Conservation (phyloP, 805 yeast genomes). For the Ascoidea tarda region DNA sequence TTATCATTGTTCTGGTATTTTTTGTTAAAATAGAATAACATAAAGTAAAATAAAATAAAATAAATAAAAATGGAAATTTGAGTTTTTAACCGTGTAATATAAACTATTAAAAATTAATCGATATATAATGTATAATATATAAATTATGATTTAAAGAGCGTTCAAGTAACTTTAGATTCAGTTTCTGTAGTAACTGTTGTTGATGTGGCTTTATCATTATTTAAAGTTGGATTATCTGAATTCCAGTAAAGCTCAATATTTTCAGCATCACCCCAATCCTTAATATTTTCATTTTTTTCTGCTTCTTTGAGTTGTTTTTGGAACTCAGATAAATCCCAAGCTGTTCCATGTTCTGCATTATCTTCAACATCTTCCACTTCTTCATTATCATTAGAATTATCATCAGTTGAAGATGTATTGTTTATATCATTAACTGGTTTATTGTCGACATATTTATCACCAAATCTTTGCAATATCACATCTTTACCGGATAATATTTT, state of each 20-base stretch:
- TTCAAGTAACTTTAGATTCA: no score
- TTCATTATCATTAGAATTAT: constrained; percentile 4
- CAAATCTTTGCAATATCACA: constrained; percentile 43
- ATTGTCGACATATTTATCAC: constrained; percentile 39
- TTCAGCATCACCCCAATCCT: constrained; percentile 64
- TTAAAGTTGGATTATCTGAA: no score
- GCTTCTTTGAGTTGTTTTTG: constrained; percentile 22
- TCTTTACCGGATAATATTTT: constrained; percentile 54
- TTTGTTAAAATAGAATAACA: no score
- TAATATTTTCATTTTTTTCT: constrained; percentile 27
- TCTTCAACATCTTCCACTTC: constrained; percentile 5
- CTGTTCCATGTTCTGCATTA: constrained; percentile 20
- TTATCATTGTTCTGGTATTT: no score
- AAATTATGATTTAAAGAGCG: no score
- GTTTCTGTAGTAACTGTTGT: no score
- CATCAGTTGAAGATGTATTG: constrained; percentile 33
- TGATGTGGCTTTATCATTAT: no score
- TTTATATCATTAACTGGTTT: constrained; percentile 29
- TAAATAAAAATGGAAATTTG: no score
- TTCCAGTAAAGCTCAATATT: constrained; percentile 12
- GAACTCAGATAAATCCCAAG: constrained; percentile 29
- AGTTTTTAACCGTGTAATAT: no score
- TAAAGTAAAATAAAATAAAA: no score
- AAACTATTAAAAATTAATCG: no score
- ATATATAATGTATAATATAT: no score